These are phyloP conservation scores for Clonostachys sp. DNA, from an alignment of 2,329 filamentous ascomycete species.

Conservation along the genomic window DNA sequence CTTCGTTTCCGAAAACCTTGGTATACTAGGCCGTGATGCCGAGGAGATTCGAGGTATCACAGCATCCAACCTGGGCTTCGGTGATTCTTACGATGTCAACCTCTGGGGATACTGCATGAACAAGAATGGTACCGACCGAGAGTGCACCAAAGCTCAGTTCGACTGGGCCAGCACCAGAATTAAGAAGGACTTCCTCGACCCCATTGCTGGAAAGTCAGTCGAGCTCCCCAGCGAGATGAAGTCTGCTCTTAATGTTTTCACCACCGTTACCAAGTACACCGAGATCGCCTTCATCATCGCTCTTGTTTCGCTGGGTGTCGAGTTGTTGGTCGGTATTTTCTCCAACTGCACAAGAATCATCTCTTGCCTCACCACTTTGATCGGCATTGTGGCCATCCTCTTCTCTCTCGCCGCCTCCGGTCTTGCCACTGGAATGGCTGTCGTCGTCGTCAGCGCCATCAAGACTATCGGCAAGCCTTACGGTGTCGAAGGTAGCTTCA, in stretches of 20 bases:
- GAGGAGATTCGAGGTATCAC: conserved; percentile 32
- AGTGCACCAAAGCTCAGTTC: conserved; percentile 68
- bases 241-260: conserved; percentile 67
- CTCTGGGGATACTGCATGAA: conserved; percentile 84
- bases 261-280: conserved; percentile 74
- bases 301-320: conserved; percentile 62
- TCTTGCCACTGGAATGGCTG: conserved; percentile 71
- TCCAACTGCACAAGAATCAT: conserved; percentile 79
- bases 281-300: conserved; percentile 76
- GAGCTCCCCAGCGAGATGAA: conserved; percentile 64
- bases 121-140: conserved; percentile 34
- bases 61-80: conserved; percentile 55
- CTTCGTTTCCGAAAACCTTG: conserved; percentile 11
- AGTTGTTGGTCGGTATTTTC: conserved; percentile 75
- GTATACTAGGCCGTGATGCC: conserved; percentile 7
- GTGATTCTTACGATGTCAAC: conserved; percentile 74
- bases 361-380: conserved; percentile 76
- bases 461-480: conserved; percentile 60
- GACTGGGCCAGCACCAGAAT: conserved; percentile 75
- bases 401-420: conserved; percentile 59
- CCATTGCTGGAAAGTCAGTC: conserved; percentile 43
- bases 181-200: conserved; percentile 54
- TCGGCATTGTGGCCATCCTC: conserved; percentile 58
- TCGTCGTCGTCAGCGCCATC: conserved; percentile 64
- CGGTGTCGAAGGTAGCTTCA: conserved; percentile 62